A percentile compares a stretch with the other conserved stretches of the same genome.
These are phyloP conservation scores for Saksenaea oblongispora DNA, from an alignment of 371 early-diverging fungal genomes.

Conservation along the genomic window DNA sequence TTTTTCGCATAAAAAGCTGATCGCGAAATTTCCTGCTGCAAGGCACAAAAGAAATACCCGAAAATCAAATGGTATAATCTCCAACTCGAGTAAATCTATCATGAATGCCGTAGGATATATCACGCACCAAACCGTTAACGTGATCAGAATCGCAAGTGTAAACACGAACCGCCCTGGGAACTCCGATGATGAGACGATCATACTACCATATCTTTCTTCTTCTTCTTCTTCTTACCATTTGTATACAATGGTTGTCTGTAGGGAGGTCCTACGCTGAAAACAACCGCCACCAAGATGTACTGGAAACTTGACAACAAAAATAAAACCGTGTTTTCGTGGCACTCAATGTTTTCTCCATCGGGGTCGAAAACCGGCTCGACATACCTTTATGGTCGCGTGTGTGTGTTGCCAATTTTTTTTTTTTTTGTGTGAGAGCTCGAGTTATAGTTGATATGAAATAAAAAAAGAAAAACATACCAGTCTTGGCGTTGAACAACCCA, in stretches of 20 bases:
- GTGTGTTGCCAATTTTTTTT: too few species aligned
- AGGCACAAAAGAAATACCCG: constrained; percentile 46
- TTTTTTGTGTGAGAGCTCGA: neutral
- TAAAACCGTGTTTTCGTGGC: constrained; percentile 88
- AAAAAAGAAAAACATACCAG: constrained; percentile 59
- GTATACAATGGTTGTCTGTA: constrained; percentile 81
- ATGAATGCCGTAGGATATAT: constrained; percentile 47
- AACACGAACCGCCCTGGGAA: constrained; percentile 56
- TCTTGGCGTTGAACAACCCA: constrained; percentile 68
- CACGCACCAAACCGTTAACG: constrained; percentile 53
- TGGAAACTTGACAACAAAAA: constrained; percentile 91
- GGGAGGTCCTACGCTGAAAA: constrained; percentile 94
- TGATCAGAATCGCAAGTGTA: constrained; percentile 46
- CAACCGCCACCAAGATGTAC: constrained; percentile 87
- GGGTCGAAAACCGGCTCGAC: constrained; percentile 62
- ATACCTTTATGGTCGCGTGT: constrained; percentile 32
- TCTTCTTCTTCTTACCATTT: constrained; percentile 58
- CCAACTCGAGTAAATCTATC: constrained; percentile 58
- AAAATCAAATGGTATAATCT: constrained; percentile 50
- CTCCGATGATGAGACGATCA: neutral
- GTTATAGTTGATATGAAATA: neutral
- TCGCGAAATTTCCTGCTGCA: constrained; percentile 44
- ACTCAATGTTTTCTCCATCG: constrained; percentile 68
- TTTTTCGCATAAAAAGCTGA: constrained; percentile 58
- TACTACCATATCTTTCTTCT: neutral